Base-by-base conservation (phyloP, 306 rosid species). In the Neltuma alba region DNA sequence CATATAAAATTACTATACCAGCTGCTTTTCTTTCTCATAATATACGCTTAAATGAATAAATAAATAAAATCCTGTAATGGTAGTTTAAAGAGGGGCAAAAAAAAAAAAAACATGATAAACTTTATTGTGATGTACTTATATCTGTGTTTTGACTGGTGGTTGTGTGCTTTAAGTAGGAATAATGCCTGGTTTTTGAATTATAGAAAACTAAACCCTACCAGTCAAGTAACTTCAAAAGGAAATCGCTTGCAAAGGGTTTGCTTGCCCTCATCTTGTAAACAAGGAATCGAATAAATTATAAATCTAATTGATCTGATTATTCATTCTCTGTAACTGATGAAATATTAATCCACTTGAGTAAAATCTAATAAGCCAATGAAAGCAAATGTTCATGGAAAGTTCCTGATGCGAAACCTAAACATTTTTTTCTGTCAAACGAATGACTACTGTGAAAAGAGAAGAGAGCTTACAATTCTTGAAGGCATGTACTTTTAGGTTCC, bases 381-480 rank as follows among this genome's bases (percentile, higher is more conserved):
- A 33, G 36, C 36, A 33, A 33, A 33, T 33, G 36, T 33, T 33
- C 2, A 33, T 33, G 36, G 36, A 33, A 33, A 33, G 36, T 33
- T 33, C 36, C 36, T 33, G 21, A 69, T 13, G 70, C 37, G 63
- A 60, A 27, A 27, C 28, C 31, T 47, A 61, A 48, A 18, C 28
- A 30, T 27, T n/a, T 40, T 31, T n/a, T n/a, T n/a, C n/a, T n/a
- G n/a, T 28, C 12, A 44, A 38, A 54, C 25, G 11, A 62, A 15
- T n/a, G 34, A 5, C n/a, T n/a, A n/a, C n/a, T n/a, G 40, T 74
- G 60, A n/a, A 41, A 82, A 55, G 76, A 37, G 34, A 70, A 60
- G 50, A 61, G 69, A 27, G n/a, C 96, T 86, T 84, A 93, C 96
- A 93, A 77, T 61, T 93, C 92, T 45, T 44, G 47, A 42, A 93